Evolutionary conservation across 768 basidiomycete species (phyloP), one percentile per base, ranked within the genome.

Genomic region (Podaxis pistillaris): DNA sequence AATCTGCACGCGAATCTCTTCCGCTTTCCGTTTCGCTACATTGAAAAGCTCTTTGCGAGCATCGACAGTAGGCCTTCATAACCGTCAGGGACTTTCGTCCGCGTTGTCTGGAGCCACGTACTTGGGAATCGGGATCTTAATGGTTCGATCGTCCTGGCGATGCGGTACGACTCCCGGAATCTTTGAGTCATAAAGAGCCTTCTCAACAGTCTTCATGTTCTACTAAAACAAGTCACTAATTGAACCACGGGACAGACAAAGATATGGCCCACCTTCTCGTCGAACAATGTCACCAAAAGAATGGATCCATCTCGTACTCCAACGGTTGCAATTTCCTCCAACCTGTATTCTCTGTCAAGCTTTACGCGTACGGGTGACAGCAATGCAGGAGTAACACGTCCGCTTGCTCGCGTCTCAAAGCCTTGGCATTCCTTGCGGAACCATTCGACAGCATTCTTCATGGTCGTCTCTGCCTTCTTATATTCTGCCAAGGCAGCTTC

Each of bases 111-210:
- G 50, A 52, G 26, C 15, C 41, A 68, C 79, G 13, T 65, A 93
- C 92, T 87, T 93, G 47, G 93, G 89, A 71, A 94, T 86, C 0
- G 91, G 89, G 63, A 94, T 84, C 65, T 83, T 89, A 66, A 94
- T 81, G 1, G 93, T 94, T 47, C 87, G 83, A 33, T 70, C 75
- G 68, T 94, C 92, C 46, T 83, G 75, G 60, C 80, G 80, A 66
- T 94, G 93, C 3, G 92, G 92, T 0, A 86, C 80, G 9, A 91
- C 81, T 30, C 86, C 82, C 8, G 90, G 86, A 40, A 93, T 76
- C 65, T 89, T 89, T 3, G 89, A 87, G n/a, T 84, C 81, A 67
- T 92, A 91, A 5, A 94, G 75, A 0, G 83, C 91, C 66, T 84
- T 81, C 72, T 94, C 91, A 44, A 93, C 85, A 41, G 80, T 77